A percentile compares a stretch with the other conserved stretches of the same genome.
Conservation (phyloP, 2,329 filamentous ascomycete genomes). For the Helminthosporium solani region DNA sequence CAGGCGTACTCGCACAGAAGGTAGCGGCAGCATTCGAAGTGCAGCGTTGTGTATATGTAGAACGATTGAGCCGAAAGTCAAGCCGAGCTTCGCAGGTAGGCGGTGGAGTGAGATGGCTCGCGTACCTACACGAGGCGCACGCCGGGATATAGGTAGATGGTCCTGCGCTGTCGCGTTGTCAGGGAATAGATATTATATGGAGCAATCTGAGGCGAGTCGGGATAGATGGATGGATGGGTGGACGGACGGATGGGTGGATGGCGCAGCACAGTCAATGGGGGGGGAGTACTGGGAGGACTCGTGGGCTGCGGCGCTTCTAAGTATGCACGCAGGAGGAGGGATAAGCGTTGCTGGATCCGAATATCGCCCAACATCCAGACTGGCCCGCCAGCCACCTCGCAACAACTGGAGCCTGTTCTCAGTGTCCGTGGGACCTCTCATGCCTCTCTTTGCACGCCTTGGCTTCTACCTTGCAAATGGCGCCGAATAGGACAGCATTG, state of each 20-base stretch:
- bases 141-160: conserved; percentile 6
- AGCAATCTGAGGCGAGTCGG: background rate
- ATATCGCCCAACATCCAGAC: background rate
- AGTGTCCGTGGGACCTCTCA: conserved; percentile 4
- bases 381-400: conserved; percentile 2
- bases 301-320: background rate
- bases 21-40: conserved; percentile 15
- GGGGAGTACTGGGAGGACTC: background rate
- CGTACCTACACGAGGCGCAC: conserved; percentile 4
- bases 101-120: conserved; percentile 9
- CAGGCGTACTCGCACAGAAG: background rate
- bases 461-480: conserved; percentile 2
- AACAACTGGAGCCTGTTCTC: no score
- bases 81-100: conserved; percentile 8
- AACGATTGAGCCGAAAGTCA: conserved; percentile 7
- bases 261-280: no score
- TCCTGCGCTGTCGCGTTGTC: background rate
- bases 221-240: no score
- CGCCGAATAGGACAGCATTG: conserved; percentile 6
- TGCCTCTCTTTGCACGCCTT: background rate
- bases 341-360: background rate
- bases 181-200: no score
- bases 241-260: no score
- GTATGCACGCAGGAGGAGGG: background rate
- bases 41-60: conserved; percentile 8